phyloP scores from a whole-genome alignment of 495 filamentous ascomycete species.

The Penicillium bialowiezense region DNA sequence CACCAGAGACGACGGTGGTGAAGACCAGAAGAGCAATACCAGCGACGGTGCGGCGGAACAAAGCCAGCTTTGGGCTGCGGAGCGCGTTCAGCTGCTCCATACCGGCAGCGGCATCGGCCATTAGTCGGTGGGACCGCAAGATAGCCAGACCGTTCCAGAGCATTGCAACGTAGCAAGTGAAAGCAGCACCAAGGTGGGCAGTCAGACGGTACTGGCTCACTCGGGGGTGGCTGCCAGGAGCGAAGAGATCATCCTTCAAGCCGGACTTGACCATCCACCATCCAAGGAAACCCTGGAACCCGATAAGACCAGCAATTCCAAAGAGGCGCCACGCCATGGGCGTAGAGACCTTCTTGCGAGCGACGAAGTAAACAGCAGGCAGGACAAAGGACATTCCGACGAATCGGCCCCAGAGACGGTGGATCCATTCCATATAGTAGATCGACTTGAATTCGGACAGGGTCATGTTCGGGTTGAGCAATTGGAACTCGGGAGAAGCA shows the following conservation, averaged over 20 bases:
- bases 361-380: conserved; percentile 84
- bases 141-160: conserved; percentile 86
- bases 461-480: conserved; percentile 87
- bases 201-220: conserved; percentile 93
- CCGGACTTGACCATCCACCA: conserved; percentile 99
- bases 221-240: conserved; percentile 81
- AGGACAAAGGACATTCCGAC: conserved; percentile 87
- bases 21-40: conserved; percentile 78
- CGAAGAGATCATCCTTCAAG: conserved; percentile 90
- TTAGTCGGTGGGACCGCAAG: conserved; percentile 66
- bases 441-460: conserved; percentile 95
- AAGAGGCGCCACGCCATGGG: conserved; percentile 74
- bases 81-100: conserved; percentile 56
- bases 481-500: conserved; percentile 83
- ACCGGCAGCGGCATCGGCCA: conserved; percentile 59
- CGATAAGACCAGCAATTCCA: conserved; percentile 85
- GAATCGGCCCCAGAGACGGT: conserved; percentile 91
- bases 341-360: conserved; percentile 70
- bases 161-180: conserved; percentile 90
- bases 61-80: conserved; percentile 58
- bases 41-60: conserved; percentile 70
- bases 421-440: conserved; percentile 99
- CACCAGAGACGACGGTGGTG: conserved; percentile 87
- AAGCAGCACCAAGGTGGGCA: conserved; percentile 84
- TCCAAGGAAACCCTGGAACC: conserved; percentile 90